Conservation (phyloP, 768 basidiomycete genomes). For the Rhodotorula paludigena region DNA sequence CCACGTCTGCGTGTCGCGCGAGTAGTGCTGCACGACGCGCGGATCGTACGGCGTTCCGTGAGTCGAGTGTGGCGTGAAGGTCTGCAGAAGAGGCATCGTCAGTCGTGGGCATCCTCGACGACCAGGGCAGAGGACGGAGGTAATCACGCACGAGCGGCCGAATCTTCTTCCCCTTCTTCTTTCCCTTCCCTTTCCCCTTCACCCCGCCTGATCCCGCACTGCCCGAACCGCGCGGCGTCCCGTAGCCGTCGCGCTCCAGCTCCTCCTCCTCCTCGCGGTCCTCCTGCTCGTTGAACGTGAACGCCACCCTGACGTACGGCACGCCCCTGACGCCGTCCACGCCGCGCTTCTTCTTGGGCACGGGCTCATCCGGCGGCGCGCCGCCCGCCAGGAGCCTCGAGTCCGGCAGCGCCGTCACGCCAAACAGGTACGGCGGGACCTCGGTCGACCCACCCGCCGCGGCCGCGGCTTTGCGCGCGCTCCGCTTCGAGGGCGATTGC, state of each 20-base stretch:
- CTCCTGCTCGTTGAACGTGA: background rate
- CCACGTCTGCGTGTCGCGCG: background rate
- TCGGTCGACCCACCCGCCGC: background rate
- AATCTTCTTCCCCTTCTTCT: background rate
- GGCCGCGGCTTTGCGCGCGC: background rate
- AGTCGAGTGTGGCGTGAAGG: slow-evolving; percentile 1
- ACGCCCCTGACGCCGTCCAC: background rate
- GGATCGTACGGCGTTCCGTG: slow-evolving; percentile 6
- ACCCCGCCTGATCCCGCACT: too few species aligned
- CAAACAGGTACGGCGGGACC: slow-evolving; percentile 8
- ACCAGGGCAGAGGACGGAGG: background rate
- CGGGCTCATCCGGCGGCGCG: background rate
- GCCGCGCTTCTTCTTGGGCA: background rate
- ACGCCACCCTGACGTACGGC: slow-evolving; percentile 8
- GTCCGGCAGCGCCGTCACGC: background rate
- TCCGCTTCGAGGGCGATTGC: background rate
- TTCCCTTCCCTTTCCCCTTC: background rate
- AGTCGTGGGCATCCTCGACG: background rate
- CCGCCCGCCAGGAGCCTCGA: too few species aligned
- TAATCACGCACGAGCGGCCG: background rate
- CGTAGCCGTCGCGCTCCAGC: background rate
- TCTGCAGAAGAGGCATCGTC: background rate
- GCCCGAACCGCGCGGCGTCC: too few species aligned
- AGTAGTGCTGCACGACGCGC: slow-evolving; percentile 6
- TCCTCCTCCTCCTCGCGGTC: slow-evolving; percentile 5